A percentile compares a stretch with the other conserved stretches of the same genome.
Conservation (phyloP, 768 basidiomycete genomes). For the Exsudoporus frostii region DNA sequence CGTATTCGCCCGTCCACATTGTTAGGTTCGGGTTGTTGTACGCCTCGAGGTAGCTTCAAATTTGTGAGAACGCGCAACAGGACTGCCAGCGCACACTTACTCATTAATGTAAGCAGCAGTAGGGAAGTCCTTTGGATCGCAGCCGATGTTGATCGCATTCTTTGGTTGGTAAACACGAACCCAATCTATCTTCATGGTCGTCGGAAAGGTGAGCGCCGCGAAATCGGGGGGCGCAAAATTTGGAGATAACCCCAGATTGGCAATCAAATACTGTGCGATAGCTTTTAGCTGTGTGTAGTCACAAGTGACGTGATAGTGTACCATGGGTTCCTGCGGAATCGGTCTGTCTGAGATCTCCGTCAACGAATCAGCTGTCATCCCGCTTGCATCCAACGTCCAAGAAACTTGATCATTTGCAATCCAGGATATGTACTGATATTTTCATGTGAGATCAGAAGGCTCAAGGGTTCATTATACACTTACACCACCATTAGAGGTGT, state of each 20-base stretch:
- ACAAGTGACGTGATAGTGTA: conserved; percentile 26
- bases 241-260: conserved; percentile 80
- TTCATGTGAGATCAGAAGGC: conserved; percentile 5
- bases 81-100: conserved; percentile 34
- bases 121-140: conserved; percentile 75
- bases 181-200: conserved; percentile 77
- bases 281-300: background rate
- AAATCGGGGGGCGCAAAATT: conserved; percentile 80
- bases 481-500: conserved; percentile 44
- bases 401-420: conserved; percentile 55
- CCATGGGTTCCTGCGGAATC: conserved; percentile 83
- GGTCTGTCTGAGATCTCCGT: conserved; percentile 67
- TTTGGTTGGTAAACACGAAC: conserved; percentile 87
- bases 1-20: conserved; percentile 58
- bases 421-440: conserved; percentile 73
- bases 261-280: conserved; percentile 65
- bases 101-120: conserved; percentile 78
- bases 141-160: conserved; percentile 72
- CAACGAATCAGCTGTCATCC: conserved; percentile 51
- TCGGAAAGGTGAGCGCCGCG: conserved; percentile 66
- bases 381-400: conserved; percentile 69
- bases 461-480: conserved; percentile 20
- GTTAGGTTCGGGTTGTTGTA: conserved; percentile 82
- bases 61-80: background rate
- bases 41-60: conserved; percentile 54